A percentile compares a stretch with the other conserved stretches of the same genome.
phyloP scores from a whole-genome alignment of 2,329 filamentous ascomycete genomes.

The Stagonosporopsis cucurbitacearum region DNA sequence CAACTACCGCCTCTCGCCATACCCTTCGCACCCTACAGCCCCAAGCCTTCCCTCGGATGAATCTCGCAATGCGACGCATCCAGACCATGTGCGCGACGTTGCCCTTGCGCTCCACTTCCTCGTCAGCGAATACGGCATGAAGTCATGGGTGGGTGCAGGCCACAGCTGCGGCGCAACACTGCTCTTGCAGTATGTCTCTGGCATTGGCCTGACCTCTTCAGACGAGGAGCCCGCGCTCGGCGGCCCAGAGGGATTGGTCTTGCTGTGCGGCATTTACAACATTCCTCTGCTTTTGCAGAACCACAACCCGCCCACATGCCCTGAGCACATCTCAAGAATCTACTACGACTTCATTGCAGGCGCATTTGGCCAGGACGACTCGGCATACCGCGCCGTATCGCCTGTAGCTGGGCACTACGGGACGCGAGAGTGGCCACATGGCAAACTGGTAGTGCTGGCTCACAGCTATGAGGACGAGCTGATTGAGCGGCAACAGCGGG shows the following conservation, averaged over 20 bases:
- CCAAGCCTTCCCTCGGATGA: slow-evolving; percentile 57
- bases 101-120: slow-evolving; percentile 60
- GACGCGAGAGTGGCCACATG: slow-evolving; percentile 48
- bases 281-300: slow-evolving; percentile 60
- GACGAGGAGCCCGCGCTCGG: not conserved
- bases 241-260: slow-evolving; percentile 58
- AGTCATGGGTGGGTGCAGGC: slow-evolving; percentile 63
- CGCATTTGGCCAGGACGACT: slow-evolving; percentile 63
- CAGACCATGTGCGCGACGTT: slow-evolving; percentile 67
- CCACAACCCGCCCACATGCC: slow-evolving; percentile 46
- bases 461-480: slow-evolving; percentile 58
- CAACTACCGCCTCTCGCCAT: slow-evolving; percentile 68
- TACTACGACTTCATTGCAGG: slow-evolving; percentile 65
- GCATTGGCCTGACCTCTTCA: slow-evolving; percentile 22
- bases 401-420: slow-evolving; percentile 58
- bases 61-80: slow-evolving; percentile 60
- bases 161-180: slow-evolving; percentile 71
- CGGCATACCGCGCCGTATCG: slow-evolving; percentile 51
- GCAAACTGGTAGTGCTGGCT: slow-evolving; percentile 51
- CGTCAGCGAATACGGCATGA: slow-evolving; percentile 54
- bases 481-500: slow-evolving; percentile 63
- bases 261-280: slow-evolving; percentile 72
- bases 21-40: slow-evolving; percentile 52
- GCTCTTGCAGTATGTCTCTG: slow-evolving; percentile 60
- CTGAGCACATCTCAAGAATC: slow-evolving; percentile 48